phyloP scores from a whole-genome alignment of 2,329 filamentous ascomycete genomes.

The Pleomassaria siparia region DNA sequence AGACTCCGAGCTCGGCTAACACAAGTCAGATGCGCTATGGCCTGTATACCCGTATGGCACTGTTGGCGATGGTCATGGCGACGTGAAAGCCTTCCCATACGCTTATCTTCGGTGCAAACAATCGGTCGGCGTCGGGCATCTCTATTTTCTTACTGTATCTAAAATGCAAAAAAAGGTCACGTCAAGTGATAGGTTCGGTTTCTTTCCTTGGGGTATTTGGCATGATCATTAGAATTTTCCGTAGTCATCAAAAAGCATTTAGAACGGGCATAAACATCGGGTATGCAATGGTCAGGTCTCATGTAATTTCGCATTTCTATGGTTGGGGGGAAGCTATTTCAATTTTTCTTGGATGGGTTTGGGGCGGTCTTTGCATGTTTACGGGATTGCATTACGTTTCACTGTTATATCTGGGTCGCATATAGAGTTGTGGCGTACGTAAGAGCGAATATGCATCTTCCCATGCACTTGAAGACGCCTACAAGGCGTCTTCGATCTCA shows the following conservation, averaged over 20 bases:
- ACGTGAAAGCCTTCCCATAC: constrained; percentile 30
- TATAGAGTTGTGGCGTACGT: no score
- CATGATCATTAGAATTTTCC: no score
- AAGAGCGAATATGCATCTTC: no score
- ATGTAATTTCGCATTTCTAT: constrained; percentile 3
- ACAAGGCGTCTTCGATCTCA: no score
- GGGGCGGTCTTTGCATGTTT: neutral
- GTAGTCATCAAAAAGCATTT: constrained; percentile 11
- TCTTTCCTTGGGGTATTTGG: no score
- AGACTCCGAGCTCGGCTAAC: constrained; percentile 45
- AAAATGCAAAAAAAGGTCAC: neutral
- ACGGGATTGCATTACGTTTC: no score
- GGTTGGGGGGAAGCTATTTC: constrained; percentile 37
- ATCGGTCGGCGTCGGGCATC: neutral
- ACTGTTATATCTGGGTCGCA: no score
- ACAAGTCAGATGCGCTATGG: constrained; percentile 85
- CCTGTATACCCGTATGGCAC: constrained; percentile 95
- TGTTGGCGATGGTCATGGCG: constrained; percentile 90
- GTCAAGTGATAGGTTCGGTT: neutral
- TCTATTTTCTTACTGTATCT: neutral
- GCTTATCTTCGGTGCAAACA: neutral
- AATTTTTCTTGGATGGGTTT: constrained; percentile 25
- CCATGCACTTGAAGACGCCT: no score
- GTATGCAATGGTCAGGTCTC: neutral
- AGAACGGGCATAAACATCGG: neutral